Percentiles rank a stretch among this genome's conserved stretches.
Evolutionary conservation across 176 grass and related monocot genomes (phyloP).

Genomic region (Oryza nivara): DNA sequence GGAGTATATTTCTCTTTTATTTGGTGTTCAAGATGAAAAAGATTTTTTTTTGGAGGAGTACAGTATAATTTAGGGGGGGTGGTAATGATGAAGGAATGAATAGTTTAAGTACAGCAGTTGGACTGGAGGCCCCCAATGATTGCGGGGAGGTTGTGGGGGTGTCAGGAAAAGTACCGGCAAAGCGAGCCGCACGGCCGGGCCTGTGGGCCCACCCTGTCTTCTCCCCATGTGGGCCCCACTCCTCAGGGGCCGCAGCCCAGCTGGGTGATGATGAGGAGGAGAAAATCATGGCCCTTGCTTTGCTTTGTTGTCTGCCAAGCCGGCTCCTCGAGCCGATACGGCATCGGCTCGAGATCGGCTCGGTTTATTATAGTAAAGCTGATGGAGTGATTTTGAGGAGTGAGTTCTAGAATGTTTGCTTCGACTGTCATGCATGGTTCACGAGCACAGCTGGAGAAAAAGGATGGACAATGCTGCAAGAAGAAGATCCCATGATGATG

Average conservation of each 20-base stretch:
- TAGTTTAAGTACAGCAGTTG: conserved; percentile 12
- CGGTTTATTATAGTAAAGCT: too few species aligned
- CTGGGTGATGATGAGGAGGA: not conserved
- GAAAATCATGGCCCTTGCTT: conserved; percentile 17
- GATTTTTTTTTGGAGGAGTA: not conserved
- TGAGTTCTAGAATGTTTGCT: not conserved
- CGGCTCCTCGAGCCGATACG: too few species aligned
- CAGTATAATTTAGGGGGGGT: not conserved
- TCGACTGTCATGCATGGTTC: not conserved
- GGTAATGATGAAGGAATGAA: conserved; percentile 29
- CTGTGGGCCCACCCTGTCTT: conserved; percentile 49
- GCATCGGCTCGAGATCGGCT: not conserved
- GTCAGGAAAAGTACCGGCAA: conserved; percentile 56
- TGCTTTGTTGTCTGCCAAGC: not conserved
- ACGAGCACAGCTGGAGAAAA: not conserved
- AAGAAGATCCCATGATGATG: not conserved
- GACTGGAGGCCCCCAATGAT: conserved; percentile 37
- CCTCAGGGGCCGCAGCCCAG: not conserved
- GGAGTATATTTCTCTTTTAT: not conserved
- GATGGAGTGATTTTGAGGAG: too few species aligned
- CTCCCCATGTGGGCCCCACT: conserved; percentile 16
- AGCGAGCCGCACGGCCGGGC: conserved; percentile 57
- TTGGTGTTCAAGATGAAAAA: not conserved
- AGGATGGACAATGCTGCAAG: not conserved
- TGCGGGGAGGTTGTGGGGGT: conserved; percentile 46